These are phyloP conservation scores for Aspergillus affinis DNA, from an alignment of 495 filamentous ascomycete species.

Conservation along the genomic window DNA sequence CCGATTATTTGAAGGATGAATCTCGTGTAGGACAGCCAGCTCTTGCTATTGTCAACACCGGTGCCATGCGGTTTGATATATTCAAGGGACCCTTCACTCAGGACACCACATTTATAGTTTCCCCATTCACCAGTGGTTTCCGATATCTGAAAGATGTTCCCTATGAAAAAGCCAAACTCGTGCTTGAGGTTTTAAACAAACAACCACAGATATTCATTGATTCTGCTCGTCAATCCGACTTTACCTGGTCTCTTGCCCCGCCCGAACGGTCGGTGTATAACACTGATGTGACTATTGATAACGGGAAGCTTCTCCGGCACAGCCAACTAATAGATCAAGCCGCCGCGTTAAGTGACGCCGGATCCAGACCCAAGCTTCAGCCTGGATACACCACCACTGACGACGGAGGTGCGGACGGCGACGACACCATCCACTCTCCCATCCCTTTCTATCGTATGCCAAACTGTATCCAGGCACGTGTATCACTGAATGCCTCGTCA, in stretches of 20 bases:
- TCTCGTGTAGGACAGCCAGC: slow-evolving; percentile 51
- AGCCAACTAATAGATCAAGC: slow-evolving; percentile 19
- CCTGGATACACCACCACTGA: slow-evolving; percentile 90
- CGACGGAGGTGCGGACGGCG: slow-evolving; percentile 80
- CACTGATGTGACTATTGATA: slow-evolving; percentile 13
- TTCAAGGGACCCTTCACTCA: slow-evolving; percentile 88
- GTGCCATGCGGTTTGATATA: slow-evolving; percentile 90
- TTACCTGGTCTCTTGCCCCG: slow-evolving; percentile 30
- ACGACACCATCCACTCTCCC: slow-evolving; percentile 80
- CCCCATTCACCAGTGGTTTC: slow-evolving; percentile 82
- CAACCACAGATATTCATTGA: slow-evolving; percentile 56
- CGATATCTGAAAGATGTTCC: slow-evolving; percentile 78
- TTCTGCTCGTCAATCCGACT: slow-evolving; percentile 16
- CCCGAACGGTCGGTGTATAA: slow-evolving; percentile 36
- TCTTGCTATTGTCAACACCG: slow-evolving; percentile 81
- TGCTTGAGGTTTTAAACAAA: slow-evolving; percentile 73
- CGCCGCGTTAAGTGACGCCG: slow-evolving; percentile 22
- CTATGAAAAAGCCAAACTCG: slow-evolving; percentile 64
- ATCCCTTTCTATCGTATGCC: slow-evolving; percentile 76
- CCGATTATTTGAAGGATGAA: slow-evolving; percentile 55
- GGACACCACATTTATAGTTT: slow-evolving; percentile 81
- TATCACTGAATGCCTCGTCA: slow-evolving; percentile 47
- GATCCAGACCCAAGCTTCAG: slow-evolving; percentile 41
- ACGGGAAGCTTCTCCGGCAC: neutral
- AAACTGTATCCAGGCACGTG: slow-evolving; percentile 72